These are phyloP conservation scores for Boletus vinaceobasis DNA, from an alignment of 768 basidiomycete genomes.

Conservation along the genomic window DNA sequence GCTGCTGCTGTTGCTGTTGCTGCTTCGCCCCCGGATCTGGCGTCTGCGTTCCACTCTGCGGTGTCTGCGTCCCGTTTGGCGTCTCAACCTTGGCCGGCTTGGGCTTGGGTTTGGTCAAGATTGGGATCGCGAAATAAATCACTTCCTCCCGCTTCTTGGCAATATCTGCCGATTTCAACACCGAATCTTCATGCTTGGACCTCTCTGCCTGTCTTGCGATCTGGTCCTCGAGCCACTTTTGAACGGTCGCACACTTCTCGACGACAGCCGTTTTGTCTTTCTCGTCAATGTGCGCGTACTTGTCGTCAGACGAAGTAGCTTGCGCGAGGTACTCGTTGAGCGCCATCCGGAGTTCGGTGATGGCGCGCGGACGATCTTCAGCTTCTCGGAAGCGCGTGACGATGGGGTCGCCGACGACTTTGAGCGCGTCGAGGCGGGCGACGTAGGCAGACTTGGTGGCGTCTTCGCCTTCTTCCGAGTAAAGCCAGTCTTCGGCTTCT, in stretches of 20 bases:
- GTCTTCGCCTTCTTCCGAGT: conserved; percentile 94
- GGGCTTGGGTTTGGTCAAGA: conserved; percentile 91
- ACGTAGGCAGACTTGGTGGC: conserved; percentile 96
- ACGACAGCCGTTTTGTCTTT: conserved; percentile 83
- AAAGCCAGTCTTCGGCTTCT: conserved; percentile 94
- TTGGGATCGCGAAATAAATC: conserved; percentile 84
- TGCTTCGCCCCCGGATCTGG: conserved; percentile 45
- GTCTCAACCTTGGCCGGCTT: conserved; percentile 64
- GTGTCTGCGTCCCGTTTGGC: conserved; percentile 61
- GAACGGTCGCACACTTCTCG: conserved; percentile 84
- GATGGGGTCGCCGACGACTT: conserved; percentile 85
- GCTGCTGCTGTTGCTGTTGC: conserved; percentile 19
- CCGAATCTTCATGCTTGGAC: conserved; percentile 84
- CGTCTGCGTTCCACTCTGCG: conserved; percentile 60
- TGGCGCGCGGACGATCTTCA: conserved; percentile 74
- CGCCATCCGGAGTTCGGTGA: conserved; percentile 78
- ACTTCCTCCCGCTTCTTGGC: conserved; percentile 90
- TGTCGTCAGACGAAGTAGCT: conserved; percentile 81
- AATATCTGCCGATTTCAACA: conserved; percentile 79
- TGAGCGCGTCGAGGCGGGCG: conserved; percentile 74
- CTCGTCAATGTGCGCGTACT: conserved; percentile 84
- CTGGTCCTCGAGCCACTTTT: conserved; percentile 97
- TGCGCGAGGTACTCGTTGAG: conserved; percentile 83
- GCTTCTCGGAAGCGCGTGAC: conserved; percentile 75
- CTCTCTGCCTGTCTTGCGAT: conserved; percentile 82